Conservation (phyloP, 1,139 yeast genomes). For the Blastobotrys petasosporus region DNA sequence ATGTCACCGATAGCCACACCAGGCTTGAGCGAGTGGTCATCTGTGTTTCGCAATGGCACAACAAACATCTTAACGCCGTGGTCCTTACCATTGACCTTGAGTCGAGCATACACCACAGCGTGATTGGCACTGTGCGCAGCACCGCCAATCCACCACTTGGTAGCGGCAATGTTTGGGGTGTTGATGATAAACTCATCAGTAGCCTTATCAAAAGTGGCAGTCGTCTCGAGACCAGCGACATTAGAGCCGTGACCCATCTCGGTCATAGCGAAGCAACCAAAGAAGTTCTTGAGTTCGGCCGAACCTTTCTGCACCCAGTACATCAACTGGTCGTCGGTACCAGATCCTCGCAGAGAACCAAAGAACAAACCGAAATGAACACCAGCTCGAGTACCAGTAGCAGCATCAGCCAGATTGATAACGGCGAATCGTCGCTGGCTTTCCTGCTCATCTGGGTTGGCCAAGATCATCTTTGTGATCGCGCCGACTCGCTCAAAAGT, state of each 20-base stretch:
- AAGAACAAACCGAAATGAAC: conserved; percentile 37
- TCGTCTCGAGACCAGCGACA: conserved; percentile 89
- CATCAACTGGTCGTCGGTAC: conserved; percentile 50
- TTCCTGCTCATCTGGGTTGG: conserved; percentile 38
- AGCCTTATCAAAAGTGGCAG: conserved; percentile 66
- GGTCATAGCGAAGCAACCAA: conserved; percentile 93
- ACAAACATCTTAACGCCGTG: conserved; percentile 88
- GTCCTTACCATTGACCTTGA: conserved; percentile 74
- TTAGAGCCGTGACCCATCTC: conserved; percentile 82
- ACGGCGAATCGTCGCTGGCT: conserved; percentile 44
- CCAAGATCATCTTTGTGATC: conserved; percentile 39
- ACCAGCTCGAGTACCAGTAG: conserved; percentile 57
- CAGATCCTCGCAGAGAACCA: conserved; percentile 65
- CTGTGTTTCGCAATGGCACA: conserved; percentile 75
- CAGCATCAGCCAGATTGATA: conserved; percentile 47
- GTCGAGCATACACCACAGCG: conserved; percentile 71
- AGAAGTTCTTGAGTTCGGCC: conserved; percentile 53
- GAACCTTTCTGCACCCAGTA: conserved; percentile 78
- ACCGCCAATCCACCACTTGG: conserved; percentile 99
- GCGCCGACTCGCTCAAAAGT: conserved; percentile 48
- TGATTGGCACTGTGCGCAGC: conserved; percentile 93
- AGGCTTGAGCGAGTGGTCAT: conserved; percentile 59
- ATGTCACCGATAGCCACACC: conserved; percentile 86
- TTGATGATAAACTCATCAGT: conserved; percentile 66
- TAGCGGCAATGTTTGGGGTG: conserved; percentile 87